Conservation (phyloP, 305 asterid species). For the Solanum chacoense region DNA sequence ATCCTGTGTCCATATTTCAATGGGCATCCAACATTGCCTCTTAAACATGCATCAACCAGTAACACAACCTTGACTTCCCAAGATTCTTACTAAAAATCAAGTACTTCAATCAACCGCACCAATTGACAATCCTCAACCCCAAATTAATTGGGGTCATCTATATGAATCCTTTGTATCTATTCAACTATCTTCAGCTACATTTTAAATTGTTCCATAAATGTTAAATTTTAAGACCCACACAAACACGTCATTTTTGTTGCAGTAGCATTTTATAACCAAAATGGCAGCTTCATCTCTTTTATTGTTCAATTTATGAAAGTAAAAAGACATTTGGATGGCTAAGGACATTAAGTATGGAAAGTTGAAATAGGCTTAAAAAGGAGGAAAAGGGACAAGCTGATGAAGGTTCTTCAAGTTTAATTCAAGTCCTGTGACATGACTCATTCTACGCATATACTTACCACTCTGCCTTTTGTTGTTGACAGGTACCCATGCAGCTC, state of each 20-base stretch:
- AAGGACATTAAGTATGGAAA: not conserved
- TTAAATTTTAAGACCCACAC: not conserved
- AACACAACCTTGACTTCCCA: not conserved
- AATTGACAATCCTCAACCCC: not conserved
- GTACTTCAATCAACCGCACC: not conserved
- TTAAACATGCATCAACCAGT: not conserved
- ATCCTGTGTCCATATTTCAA: not conserved
- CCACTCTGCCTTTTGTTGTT: conserved; percentile 84
- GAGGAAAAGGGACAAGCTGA: not conserved
- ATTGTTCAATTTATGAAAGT: not conserved
- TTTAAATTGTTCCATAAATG: not conserved
- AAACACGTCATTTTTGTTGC: not conserved
- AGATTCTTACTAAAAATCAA: not conserved
- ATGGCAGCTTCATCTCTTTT: not conserved
- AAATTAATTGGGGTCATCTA: not conserved
- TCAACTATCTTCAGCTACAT: not conserved
- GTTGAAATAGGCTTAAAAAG: not conserved
- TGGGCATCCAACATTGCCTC: not conserved
- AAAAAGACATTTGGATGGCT: not conserved
- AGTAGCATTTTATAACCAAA: not conserved
- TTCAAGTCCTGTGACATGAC: not conserved
- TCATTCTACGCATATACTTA: conserved; percentile 17
- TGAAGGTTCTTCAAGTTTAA: not conserved
- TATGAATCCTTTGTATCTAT: not conserved
- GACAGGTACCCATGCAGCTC: conserved; percentile 93